These are phyloP conservation scores for Diutina neorugosa DNA, from an alignment of 1,139 yeast genomes.

Conservation along the genomic window DNA sequence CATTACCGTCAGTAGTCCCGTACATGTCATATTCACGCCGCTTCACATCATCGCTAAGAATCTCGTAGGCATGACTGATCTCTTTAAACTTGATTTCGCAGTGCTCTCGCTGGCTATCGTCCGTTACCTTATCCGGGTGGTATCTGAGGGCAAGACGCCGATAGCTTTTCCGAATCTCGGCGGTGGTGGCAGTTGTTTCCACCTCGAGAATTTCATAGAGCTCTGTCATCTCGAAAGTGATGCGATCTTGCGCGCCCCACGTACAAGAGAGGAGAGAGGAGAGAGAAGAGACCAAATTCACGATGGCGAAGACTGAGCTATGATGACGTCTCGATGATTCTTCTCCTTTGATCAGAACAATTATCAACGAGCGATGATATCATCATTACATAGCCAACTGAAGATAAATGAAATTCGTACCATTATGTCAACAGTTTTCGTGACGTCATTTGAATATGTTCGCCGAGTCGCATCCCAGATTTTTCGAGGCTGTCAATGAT, in stretches of 20 bases:
- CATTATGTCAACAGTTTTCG: too few species aligned
- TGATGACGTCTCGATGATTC: too few species aligned
- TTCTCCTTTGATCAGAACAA: too few species aligned
- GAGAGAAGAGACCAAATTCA: not conserved
- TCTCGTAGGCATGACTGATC: conserved; percentile 67
- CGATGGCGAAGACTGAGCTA: too few species aligned
- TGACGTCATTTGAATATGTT: too few species aligned
- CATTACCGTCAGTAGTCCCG: conserved; percentile 30
- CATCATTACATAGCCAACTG: too few species aligned
- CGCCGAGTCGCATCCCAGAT: too few species aligned
- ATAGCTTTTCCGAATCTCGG: conserved; percentile 69
- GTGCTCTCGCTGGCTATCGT: conserved; percentile 45
- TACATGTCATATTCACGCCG: conserved; percentile 46
- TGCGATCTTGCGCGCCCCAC: not conserved
- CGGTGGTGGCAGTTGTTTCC: conserved; percentile 43
- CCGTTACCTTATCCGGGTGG: conserved; percentile 76
- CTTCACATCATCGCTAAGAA: conserved; percentile 49
- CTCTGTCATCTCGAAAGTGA: conserved; percentile 5
- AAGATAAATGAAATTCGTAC: too few species aligned
- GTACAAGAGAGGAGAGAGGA: not conserved
- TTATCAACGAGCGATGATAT: too few species aligned
- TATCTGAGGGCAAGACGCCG: conserved; percentile 57
- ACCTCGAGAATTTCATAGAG: conserved; percentile 64
- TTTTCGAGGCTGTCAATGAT: too few species aligned
- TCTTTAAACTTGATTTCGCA: conserved; percentile 70